These are phyloP conservation scores for Francoa sonchifolia DNA, from an alignment of 441 rosid genomes.

Conservation along the genomic window DNA sequence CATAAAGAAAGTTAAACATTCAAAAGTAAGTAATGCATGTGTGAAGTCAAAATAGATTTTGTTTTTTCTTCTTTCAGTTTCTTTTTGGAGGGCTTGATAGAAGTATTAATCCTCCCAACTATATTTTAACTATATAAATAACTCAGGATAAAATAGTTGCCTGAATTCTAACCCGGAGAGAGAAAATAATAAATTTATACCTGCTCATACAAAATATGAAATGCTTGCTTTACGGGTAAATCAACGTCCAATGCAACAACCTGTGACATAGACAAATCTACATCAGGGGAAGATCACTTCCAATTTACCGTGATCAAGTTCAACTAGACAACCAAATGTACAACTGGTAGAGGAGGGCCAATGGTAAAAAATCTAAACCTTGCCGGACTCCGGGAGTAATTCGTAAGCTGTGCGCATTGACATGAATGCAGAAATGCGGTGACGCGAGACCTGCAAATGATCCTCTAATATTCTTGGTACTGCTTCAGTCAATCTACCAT, in stretches of 20 bases:
- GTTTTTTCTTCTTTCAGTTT: too few species aligned
- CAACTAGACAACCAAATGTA: constrained; percentile 6
- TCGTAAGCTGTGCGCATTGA: constrained; percentile 47
- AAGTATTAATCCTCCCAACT: too few species aligned
- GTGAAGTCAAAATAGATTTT: too few species aligned
- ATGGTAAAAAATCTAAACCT: constrained; percentile 39
- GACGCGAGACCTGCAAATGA: constrained; percentile 39
- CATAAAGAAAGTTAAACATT: too few species aligned
- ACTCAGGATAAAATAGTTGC: too few species aligned
- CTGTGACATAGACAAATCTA: constrained; percentile 15
- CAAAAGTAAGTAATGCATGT: too few species aligned
- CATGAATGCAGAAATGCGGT: constrained; percentile 37
- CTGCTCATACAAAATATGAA: constrained; percentile 56
- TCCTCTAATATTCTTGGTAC: constrained; percentile 31
- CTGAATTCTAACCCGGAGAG: background rate
- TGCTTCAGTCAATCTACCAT: constrained; percentile 18
- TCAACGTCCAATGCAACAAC: constrained; percentile 54
- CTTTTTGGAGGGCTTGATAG: too few species aligned
- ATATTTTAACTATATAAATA: too few species aligned
- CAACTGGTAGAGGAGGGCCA: constrained; percentile 10
- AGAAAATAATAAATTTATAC: constrained; percentile 22
- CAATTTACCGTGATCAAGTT: background rate
- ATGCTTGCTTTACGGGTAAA: constrained; percentile 60
- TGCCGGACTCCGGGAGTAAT: constrained; percentile 70
- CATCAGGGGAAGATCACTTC: constrained; percentile 1